These are phyloP conservation scores for Gentiana macrophylla DNA, from an alignment of 257 asterid genomes.

Conservation along the genomic window DNA sequence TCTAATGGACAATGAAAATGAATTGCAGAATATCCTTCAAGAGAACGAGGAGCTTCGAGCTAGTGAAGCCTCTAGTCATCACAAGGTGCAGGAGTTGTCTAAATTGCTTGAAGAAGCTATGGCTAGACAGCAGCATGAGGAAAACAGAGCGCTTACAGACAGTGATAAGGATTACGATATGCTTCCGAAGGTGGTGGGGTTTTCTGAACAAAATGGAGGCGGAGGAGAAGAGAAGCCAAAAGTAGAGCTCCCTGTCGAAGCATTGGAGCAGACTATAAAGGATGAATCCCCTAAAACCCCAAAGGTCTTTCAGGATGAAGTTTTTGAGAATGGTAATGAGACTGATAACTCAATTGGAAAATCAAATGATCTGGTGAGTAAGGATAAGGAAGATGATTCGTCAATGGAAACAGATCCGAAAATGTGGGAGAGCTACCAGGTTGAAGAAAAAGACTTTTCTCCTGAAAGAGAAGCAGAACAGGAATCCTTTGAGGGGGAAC, in stretches of 20 bases:
- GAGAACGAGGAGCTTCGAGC: constrained; percentile 64
- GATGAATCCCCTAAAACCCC: constrained; percentile 21
- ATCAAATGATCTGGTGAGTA: constrained; percentile 18
- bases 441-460: constrained; percentile 69
- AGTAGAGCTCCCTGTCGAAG: constrained; percentile 24
- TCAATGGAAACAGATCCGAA: constrained; percentile 51
- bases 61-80: constrained; percentile 43
- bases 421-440: constrained; percentile 87
- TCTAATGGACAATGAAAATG: constrained; percentile 70
- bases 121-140: constrained; percentile 38
- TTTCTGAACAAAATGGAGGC: constrained; percentile 79
- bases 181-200: constrained; percentile 89
- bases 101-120: constrained; percentile 63
- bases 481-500: constrained; percentile 61
- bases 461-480: constrained; percentile 56
- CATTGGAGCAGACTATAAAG: constrained; percentile 19
- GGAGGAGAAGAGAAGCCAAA: constrained; percentile 37
- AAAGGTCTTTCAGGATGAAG: constrained; percentile 21
- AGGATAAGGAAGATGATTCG: constrained; percentile 33
- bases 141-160: constrained; percentile 56
- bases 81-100: constrained; percentile 56
- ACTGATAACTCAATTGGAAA: constrained; percentile 28
- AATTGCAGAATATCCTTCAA: constrained; percentile 46
- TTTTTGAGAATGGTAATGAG: constrained; percentile 17
- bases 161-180: constrained; percentile 74